Percentiles rank a stretch among this genome's conserved stretches.
phyloP scores from a whole-genome alignment of 179 eudicot species.

The Patellifolia procumbens region DNA sequence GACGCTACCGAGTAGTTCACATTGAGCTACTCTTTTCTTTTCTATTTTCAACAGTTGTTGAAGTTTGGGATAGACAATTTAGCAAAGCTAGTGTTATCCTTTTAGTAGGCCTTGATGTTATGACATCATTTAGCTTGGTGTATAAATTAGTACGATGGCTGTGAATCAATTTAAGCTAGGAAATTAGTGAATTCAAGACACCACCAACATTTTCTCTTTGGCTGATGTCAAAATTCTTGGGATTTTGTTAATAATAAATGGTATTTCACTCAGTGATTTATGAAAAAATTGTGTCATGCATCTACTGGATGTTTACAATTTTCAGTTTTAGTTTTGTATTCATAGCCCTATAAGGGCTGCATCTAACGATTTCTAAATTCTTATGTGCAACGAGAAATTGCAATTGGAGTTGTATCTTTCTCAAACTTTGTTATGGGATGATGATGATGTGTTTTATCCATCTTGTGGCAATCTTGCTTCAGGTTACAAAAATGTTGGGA shows the following conservation, averaged over 20 bases:
- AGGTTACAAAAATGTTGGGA: too few relatives aligned
- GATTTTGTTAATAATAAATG: background rate
- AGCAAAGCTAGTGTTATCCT: background rate
- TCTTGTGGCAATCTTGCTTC: too few relatives aligned
- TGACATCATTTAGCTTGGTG: background rate
- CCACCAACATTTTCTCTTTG: background rate
- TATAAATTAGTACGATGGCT: background rate
- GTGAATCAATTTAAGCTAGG: background rate
- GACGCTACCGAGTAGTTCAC: slow-evolving; percentile 8
- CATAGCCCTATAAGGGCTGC: too few relatives aligned
- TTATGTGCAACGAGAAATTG: too few relatives aligned
- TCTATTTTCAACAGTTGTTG: background rate
- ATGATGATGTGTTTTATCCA: too few relatives aligned
- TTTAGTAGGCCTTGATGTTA: background rate
- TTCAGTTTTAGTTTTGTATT: too few relatives aligned
- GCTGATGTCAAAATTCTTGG: background rate
- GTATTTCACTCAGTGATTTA: background rate
- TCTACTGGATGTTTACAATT: too few relatives aligned
- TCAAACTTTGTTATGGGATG: too few relatives aligned
- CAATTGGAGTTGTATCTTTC: too few relatives aligned
- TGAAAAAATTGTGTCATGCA: background rate
- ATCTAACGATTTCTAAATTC: too few relatives aligned
- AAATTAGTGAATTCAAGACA: background rate
- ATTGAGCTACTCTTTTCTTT: background rate
- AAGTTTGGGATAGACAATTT: background rate